These are phyloP conservation scores for Pleodorina starrii DNA, from an alignment of 139 green algal genomes.

Conservation along the genomic window DNA sequence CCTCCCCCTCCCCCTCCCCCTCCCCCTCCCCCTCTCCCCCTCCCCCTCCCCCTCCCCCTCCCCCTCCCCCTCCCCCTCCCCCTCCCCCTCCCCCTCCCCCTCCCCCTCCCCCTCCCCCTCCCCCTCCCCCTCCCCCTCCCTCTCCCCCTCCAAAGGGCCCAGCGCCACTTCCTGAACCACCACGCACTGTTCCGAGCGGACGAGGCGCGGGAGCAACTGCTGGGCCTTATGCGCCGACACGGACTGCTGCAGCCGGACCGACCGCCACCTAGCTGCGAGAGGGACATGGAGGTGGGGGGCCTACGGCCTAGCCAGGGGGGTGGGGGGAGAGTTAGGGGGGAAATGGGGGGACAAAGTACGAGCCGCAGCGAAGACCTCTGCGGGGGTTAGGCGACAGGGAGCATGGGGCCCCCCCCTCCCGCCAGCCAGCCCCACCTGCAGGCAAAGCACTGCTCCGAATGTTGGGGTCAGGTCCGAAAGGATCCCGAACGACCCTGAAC, in stretches of 20 bases:
- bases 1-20: too few species aligned
- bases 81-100: neutral
- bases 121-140: neutral
- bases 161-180: constrained; percentile 79
- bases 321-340: too few species aligned
- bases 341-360: too few species aligned
- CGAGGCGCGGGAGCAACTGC: constrained; percentile 74
- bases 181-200: constrained; percentile 79
- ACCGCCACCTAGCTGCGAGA: constrained; percentile 56
- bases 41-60: neutral
- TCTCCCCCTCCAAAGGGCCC: constrained; percentile 47
- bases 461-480: too few species aligned
- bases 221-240: constrained; percentile 63
- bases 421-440: too few species aligned
- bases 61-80: neutral
- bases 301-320: constrained; percentile 16
- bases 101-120: neutral
- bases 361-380: too few species aligned
- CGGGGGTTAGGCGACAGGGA: too few species aligned
- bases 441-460: too few species aligned
- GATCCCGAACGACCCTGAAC: too few species aligned
- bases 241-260: constrained; percentile 59
- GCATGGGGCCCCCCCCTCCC: too few species aligned
- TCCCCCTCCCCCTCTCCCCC: neutral
- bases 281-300: constrained; percentile 61